These are phyloP conservation scores for Trichoderma virens DNA, from an alignment of 495 filamentous ascomycete genomes.

Conservation along the genomic window DNA sequence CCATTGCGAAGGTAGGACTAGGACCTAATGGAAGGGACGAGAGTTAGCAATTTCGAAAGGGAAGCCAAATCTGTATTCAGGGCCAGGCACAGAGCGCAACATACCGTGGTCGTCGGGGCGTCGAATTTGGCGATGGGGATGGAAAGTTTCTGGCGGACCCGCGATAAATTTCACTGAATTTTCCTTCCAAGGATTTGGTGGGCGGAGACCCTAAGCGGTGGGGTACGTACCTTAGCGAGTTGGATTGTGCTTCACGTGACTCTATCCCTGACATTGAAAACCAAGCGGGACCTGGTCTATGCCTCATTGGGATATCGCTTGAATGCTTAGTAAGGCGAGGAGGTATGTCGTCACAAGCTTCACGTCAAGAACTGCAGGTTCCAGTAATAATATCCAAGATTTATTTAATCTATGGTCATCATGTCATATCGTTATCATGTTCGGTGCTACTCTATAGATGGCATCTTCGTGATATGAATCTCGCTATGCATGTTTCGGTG, in stretches of 20 bases:
- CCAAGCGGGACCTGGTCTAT: neutral
- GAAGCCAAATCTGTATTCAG: neutral
- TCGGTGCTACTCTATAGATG: neutral
- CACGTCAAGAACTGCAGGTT: neutral
- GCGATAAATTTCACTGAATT: constrained; percentile 13
- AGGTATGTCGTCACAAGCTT: neutral
- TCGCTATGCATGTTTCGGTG: constrained; percentile 1
- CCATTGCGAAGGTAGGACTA: constrained; percentile 52
- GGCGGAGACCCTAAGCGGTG: constrained; percentile 11
- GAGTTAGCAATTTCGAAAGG: neutral
- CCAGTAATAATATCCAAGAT: neutral
- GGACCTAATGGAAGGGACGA: neutral
- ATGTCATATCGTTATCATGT: neutral
- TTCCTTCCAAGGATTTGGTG: constrained; percentile 11
- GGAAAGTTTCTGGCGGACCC: constrained; percentile 3
- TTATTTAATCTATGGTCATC: neutral
- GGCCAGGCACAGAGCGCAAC: neutral
- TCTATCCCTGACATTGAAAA: neutral
- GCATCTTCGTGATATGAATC: neutral
- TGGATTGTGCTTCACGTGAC: neutral
- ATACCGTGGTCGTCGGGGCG: constrained; percentile 11
- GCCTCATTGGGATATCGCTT: neutral
- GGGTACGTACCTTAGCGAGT: constrained; percentile 9
- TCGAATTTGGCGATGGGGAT: constrained; percentile 10
- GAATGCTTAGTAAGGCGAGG: neutral